Evolutionary conservation across 108 stramenopile genomes (phyloP), one percentile per base, ranked within the genome.

Genomic region (Aureococcus anophagefferens): DNA sequence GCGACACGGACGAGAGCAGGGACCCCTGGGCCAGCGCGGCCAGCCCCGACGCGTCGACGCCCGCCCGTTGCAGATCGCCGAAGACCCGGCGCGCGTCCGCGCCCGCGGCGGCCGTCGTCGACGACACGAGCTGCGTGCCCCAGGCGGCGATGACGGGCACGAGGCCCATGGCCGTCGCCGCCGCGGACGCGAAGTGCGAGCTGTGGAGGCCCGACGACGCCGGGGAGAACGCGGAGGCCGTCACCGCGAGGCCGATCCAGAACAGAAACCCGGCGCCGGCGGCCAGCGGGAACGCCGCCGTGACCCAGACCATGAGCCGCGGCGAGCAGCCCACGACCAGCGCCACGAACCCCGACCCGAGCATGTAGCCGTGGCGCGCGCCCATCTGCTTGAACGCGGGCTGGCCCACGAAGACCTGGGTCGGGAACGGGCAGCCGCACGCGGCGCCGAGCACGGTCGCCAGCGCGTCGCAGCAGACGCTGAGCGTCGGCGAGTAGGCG

Each of bases 351-450:
- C 45, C 77, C 64, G 70, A 76, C 3, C 34, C 66, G 62, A 21
- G 62, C 68, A 64, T 73, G 75, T 71, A 78, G 32, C 76, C 77
- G 0, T 37, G 11, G 37, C 72, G 66, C 33, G 70, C 77, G 21
- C 77, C 77, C 71, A 76, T 76, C n/a, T 40, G 67, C n/a, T 78
- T 78, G 70, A 76, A 70, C 18, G 76, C 77, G 5, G 74, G 65
- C 46, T 78, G 77, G 5, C 77, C 77, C n/a, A 76, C 73, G 77
- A 76, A 78, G 63, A 78, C 67, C 46, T 63, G 62, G 5, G 76
- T 78, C 29, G 75, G 75, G 46, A 78, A 78, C 4, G 76, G 76
- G 29, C 63, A 76, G 21, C 77, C 77, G 14, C 76, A 70, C 33
- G 76, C 72, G 21, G 77, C 69, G 64, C 70, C 72, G 46, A 78